These are phyloP conservation scores for Paraphaeosphaeria sporulosa DNA, from an alignment of 2,329 filamentous ascomycete species.

Conservation along the genomic window DNA sequence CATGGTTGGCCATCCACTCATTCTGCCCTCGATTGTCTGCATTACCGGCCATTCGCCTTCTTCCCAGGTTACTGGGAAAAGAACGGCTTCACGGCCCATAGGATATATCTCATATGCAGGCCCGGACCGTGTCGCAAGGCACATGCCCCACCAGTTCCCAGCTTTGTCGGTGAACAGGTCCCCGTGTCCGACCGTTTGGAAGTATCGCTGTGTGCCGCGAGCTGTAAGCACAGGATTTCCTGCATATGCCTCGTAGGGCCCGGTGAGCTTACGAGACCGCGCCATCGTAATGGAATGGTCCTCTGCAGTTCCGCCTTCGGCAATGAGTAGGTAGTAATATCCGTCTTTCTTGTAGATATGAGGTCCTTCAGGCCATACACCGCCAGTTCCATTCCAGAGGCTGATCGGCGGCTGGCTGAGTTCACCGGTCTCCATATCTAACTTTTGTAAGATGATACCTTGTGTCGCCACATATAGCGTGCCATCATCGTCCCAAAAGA, in stretches of 20 bases:
- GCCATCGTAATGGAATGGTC: slow-evolving; percentile 47
- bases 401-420: slow-evolving; percentile 26
- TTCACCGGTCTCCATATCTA: slow-evolving; percentile 46
- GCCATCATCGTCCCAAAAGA: slow-evolving; percentile 65
- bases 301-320: slow-evolving; percentile 24
- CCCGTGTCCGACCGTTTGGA: slow-evolving; percentile 39
- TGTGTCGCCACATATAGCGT: slow-evolving; percentile 54
- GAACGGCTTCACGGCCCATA: slow-evolving; percentile 40
- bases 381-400: slow-evolving; percentile 49
- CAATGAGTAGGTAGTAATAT: slow-evolving; percentile 46
- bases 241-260: slow-evolving; percentile 44
- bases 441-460: slow-evolving; percentile 39
- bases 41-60: slow-evolving; percentile 54
- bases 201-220: slow-evolving; percentile 45
- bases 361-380: slow-evolving; percentile 42
- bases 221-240: slow-evolving; percentile 50
- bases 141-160: slow-evolving; percentile 36
- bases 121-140: slow-evolving; percentile 33
- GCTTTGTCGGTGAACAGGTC: slow-evolving; percentile 37
- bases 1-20: slow-evolving; percentile 45
- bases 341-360: slow-evolving; percentile 48
- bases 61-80: slow-evolving; percentile 35
- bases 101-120: slow-evolving; percentile 22
- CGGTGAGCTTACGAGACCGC: slow-evolving; percentile 40
- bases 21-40: slow-evolving; percentile 52